Percentiles rank a stretch among this genome's conserved stretches.
Evolutionary conservation across 352 stramenopile species (phyloP).

Genomic region (Phytophthora pinifolia): DNA sequence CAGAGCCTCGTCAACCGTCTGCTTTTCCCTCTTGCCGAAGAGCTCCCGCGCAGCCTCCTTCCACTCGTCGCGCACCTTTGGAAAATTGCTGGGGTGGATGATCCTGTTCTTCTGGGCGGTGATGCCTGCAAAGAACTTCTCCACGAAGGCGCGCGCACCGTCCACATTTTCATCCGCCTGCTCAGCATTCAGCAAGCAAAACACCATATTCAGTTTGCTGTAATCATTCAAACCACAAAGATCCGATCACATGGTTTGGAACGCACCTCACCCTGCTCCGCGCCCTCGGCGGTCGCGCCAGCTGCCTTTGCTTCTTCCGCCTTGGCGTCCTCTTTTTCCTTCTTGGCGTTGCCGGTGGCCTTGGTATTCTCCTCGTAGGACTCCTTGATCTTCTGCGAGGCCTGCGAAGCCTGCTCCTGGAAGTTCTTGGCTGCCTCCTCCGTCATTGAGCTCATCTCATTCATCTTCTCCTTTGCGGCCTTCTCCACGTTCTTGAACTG

Average conservation of each 20-base stretch:
- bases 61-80: conserved; percentile 66
- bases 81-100: conserved; percentile 44
- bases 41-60: conserved; percentile 74
- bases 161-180: conserved; percentile 34
- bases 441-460: conserved; percentile 54
- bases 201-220: background rate
- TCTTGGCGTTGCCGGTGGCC: conserved; percentile 15
- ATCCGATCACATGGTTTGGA: background rate
- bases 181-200: conserved; percentile 22
- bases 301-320: conserved; percentile 1
- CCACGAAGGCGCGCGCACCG: conserved; percentile 53
- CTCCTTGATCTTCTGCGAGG: conserved; percentile 70
- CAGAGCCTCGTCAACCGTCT: conserved; percentile 74
- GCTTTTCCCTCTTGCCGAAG: conserved; percentile 73
- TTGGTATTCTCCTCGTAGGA: conserved; percentile 41
- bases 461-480: conserved; percentile 63
- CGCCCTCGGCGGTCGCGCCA: conserved; percentile 10
- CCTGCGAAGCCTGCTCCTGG: conserved; percentile 53
- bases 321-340: conserved; percentile 21
- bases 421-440: conserved; percentile 60
- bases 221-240: background rate
- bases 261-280: conserved; percentile 25
- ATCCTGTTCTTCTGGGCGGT: conserved; percentile 60
- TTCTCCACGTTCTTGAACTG: conserved; percentile 70
- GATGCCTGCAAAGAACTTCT: conserved; percentile 55